Evolutionary conservation across 768 basidiomycete species (phyloP), one percentile per base, ranked within the genome.

Genomic region (Trametopsis cervina): DNA sequence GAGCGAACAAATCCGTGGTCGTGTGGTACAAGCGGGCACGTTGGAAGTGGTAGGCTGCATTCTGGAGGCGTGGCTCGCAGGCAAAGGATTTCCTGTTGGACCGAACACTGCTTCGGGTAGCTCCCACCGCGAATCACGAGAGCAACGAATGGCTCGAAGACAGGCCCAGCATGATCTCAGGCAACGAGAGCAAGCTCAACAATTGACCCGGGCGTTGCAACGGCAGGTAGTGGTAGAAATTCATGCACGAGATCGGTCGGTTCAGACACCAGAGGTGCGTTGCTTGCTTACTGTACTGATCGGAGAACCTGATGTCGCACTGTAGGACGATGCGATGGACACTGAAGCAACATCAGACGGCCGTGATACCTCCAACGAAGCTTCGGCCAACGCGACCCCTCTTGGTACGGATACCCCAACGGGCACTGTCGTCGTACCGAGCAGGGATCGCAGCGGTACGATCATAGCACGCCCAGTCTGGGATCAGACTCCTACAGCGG

Each of bases 1-100:
- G n/a, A 86, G 80, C 49, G 93, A 98, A 65, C 80, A 81, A 17
- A 94, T 97, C 58, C 72, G 95, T 38, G 85, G 85, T 54, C 76
- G 93, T 9, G 93, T 97, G 15, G 95, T 97, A 4, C 90, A 96
- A 66, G 92, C 93, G 0, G 93, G 95, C 15, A 90, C 91, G 0
- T 72, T 97, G 22, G 89, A 94, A 54, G 89, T 96, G 4, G 93
- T 96, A 1, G 92, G 91, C 4, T 90, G 89, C 53, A 87, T 97
- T 20, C 75, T 97, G 18, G 92, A 95, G 68, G 87, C 89, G 13
- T 97, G 93, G 91, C 66, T 96, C 23, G 85, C 85, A 4, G 82
- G 83, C 55, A 86, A 87, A 60, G 92, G 91, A 0, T 88, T 96
- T 60, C 83, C 88, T 0, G 82, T 93, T 20, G 85, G 84, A 15